phyloP scores from a whole-genome alignment of 768 basidiomycete species.

The Strobilomyces dryophilus region DNA sequence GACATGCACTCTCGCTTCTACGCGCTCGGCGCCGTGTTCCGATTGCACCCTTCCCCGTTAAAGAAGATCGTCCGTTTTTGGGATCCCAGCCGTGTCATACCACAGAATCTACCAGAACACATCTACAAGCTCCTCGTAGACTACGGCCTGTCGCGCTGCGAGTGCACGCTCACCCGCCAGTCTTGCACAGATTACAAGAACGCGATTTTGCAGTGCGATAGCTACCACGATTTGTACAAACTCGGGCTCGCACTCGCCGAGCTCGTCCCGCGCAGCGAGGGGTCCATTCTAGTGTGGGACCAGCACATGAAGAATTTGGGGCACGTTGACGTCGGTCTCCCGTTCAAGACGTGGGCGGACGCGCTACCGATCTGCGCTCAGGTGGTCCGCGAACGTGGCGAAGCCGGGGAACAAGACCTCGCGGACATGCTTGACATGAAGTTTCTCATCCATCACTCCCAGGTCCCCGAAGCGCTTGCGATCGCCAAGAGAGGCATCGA shows the following conservation, averaged over 20 bases:
- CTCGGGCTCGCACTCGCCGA: conserved; percentile 47
- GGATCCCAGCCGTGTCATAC: too few relatives aligned
- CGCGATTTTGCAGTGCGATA: conserved; percentile 48
- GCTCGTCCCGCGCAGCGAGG: conserved; percentile 53
- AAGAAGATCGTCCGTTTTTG: conserved; percentile 39
- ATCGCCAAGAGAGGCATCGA: conserved; percentile 42
- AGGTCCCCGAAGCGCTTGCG: conserved; percentile 42
- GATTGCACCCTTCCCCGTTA: conserved; percentile 43
- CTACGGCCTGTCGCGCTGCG: conserved; percentile 47
- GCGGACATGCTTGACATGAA: conserved; percentile 69
- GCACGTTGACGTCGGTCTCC: conserved; percentile 52
- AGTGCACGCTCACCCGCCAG: conserved; percentile 39
- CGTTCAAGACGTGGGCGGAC: conserved; percentile 55
- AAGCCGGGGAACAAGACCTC: conserved; percentile 38
- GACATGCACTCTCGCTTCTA: conserved; percentile 50
- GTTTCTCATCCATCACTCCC: conserved; percentile 43
- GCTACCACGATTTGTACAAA: conserved; percentile 44
- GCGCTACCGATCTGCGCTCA: conserved; percentile 54
- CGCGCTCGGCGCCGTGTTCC: conserved; percentile 50
- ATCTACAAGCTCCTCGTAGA: conserved; percentile 42
- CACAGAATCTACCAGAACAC: too few relatives aligned
- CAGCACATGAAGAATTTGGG: too few relatives aligned
- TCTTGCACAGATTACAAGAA: conserved; percentile 42
- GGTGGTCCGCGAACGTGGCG: conserved; percentile 43
- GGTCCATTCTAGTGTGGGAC: too few relatives aligned